Evolutionary conservation across 352 stramenopile species (phyloP), one percentile per base, ranked within the genome.

Genomic region (Globisporangium paroecandrum): DNA sequence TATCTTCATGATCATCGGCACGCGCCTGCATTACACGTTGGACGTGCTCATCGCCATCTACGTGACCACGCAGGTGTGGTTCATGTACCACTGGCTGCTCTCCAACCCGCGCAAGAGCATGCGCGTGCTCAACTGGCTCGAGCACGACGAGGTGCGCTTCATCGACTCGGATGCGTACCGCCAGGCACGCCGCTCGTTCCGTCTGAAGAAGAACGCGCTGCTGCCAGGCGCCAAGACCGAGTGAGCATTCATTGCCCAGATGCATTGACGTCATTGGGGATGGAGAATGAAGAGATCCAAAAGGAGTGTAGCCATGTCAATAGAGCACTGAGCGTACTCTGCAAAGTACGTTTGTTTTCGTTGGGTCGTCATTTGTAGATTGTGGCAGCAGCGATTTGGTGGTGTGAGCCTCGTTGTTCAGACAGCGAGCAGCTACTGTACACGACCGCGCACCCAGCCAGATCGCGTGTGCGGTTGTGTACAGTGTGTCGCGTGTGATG

Each of bases 31-130:
- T 69, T 94, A 94, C 71, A 93, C 86, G 38, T 77, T 94, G 3
- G 86, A 94, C 65, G 86, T 94, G 38, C 81, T 94, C 29, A 92
- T 94, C 65, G 86, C 86, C 22, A 79, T 91, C 54, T 94, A 94
- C 77, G 87, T 94, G 62, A 90, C 86, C 46, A 78, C 76, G 13
- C 84, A 92, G 73, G 81, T 89, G 13, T 94, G 86, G 86, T 82
- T 85, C 68, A 92, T 82, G 12, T 94, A 94, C 66, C 86, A 94
- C 72, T 94, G 85, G 85, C 74, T 94, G 27, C 80, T 75, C 29
- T 73, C 76, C 15, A 71, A 94, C 71, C 82, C 85, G 9, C 70
- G 77, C 36, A 74, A 74, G 29, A 85, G 76, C 57, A 87, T 91
- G 74, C 66, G 76, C 9, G 66, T 94, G 36, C 76, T 94, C 25